phyloP scores from a whole-genome alignment of 2,329 filamentous ascomycete species.

The Xylariaceae sp. region DNA sequence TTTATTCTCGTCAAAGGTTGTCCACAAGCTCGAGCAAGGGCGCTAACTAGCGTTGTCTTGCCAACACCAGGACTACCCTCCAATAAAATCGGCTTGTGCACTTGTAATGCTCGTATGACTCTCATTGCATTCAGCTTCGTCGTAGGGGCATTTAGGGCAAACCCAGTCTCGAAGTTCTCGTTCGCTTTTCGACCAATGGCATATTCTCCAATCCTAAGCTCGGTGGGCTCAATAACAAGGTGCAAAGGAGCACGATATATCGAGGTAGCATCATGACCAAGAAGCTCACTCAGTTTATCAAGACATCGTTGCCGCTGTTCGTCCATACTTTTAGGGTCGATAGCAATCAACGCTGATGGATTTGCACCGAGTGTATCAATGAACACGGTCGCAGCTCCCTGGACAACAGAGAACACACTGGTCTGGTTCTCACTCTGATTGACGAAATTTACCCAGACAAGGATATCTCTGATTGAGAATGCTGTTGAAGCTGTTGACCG shows the following conservation, averaged over 20 bases:
- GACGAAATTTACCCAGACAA: conserved; percentile 93
- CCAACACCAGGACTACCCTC: conserved; percentile 98
- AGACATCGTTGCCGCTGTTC: conserved; percentile 78
- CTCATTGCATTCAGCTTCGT: conserved; percentile 90
- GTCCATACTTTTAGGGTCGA: conserved; percentile 71
- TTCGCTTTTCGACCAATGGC: conserved; percentile 61
- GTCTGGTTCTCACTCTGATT: conserved; percentile 67
- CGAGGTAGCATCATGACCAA: conserved; percentile 65
- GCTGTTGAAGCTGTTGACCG: conserved; percentile 75
- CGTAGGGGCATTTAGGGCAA: conserved; percentile 87
- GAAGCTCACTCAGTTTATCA: conserved; percentile 70
- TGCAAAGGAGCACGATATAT: conserved; percentile 71
- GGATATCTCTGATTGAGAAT: conserved; percentile 89
- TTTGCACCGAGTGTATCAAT: conserved; percentile 96
- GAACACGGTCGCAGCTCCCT: conserved; percentile 94
- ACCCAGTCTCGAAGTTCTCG: conserved; percentile 62
- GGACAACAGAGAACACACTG: conserved; percentile 61
- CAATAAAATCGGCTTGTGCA: conserved; percentile 88
- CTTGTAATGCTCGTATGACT: conserved; percentile 85
- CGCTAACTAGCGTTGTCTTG: conserved; percentile 91
- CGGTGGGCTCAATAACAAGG: conserved; percentile 59
- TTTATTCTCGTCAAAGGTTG: conserved; percentile 92
- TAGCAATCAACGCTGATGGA: conserved; percentile 83
- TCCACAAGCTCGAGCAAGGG: conserved; percentile 80
- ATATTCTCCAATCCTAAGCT: conserved; percentile 77